Evolutionary conservation across 306 rosid genomes (phyloP).

Genomic region (Cicer bijugum): DNA sequence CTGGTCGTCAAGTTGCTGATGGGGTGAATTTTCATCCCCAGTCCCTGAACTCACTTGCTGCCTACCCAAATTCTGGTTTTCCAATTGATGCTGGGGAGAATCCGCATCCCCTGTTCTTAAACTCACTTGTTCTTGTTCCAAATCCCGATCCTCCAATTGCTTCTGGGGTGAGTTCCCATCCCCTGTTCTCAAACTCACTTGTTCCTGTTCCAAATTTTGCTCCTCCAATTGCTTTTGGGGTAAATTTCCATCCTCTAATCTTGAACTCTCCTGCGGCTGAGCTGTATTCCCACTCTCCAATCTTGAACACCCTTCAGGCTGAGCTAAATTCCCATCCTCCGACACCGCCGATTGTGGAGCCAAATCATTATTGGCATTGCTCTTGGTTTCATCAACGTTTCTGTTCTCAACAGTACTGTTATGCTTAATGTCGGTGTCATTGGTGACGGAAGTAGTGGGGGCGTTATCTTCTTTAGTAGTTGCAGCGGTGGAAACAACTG

Average conservation of each 20-base stretch:
- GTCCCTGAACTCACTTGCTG: background rate
- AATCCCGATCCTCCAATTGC: background rate
- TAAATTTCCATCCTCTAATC: background rate
- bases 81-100: background rate
- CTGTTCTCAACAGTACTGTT: slow-evolving; percentile 6
- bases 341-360: background rate
- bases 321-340: slow-evolving; percentile 50
- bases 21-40: background rate
- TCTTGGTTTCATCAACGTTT: slow-evolving; percentile 1
- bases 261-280: background rate
- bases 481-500: slow-evolving; percentile 20
- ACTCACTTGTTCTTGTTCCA: background rate
- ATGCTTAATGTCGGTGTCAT: background rate
- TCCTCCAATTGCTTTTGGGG: background rate
- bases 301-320: slow-evolving; percentile 35
- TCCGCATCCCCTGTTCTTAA: background rate
- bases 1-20: background rate
- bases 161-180: background rate
- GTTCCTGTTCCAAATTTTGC: background rate
- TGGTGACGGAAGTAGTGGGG: background rate
- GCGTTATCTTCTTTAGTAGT: background rate
- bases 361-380: slow-evolving; percentile 30
- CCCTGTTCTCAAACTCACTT: background rate
- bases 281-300: background rate
- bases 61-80: slow-evolving; percentile 7